Conservation (phyloP, 805 yeast genomes). For the Sungouiella thailandica region DNA sequence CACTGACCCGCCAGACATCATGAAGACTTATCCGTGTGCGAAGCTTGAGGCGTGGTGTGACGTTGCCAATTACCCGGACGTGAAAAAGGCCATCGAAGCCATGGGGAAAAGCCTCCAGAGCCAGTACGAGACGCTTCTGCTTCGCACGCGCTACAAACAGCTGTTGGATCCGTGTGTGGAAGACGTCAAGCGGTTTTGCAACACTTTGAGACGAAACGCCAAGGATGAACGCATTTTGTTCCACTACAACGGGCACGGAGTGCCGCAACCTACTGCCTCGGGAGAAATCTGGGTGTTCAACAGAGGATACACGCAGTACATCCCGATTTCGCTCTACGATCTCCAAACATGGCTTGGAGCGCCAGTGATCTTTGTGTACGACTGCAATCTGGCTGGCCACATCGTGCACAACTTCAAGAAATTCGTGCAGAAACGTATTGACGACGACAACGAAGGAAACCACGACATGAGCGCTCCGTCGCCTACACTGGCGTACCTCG, state of each 20-base stretch:
- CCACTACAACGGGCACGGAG: constrained; percentile 98
- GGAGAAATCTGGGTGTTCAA: constrained; percentile 99
- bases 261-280: constrained; percentile 91
- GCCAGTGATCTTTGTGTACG: constrained; percentile 92
- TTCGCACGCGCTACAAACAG: constrained; percentile 86
- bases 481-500: constrained; percentile 66
- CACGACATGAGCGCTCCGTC: constrained; percentile 51
- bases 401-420: constrained; percentile 84
- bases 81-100: constrained; percentile 85
- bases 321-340: constrained; percentile 93
- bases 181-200: constrained; percentile 87
- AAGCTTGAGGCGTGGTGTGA: constrained; percentile 91
- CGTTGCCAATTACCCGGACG: constrained; percentile 74
- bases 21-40: constrained; percentile 91
- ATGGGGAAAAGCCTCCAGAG: constrained; percentile 84
- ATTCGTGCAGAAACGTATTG: constrained; percentile 84
- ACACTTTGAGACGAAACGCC: constrained; percentile 81
- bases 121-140: constrained; percentile 84
- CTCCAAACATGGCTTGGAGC: constrained; percentile 97
- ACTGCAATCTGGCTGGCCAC: constrained; percentile 92
- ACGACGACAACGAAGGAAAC: constrained; percentile 69
- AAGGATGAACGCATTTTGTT: constrained; percentile 90
- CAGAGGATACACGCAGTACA: constrained; percentile 94
- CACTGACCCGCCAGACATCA: constrained; percentile 95
- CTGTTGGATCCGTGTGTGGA: constrained; percentile 93